Conservation (phyloP, 2,329 filamentous ascomycete species). For the Pseudogymnoascus sp. region DNA sequence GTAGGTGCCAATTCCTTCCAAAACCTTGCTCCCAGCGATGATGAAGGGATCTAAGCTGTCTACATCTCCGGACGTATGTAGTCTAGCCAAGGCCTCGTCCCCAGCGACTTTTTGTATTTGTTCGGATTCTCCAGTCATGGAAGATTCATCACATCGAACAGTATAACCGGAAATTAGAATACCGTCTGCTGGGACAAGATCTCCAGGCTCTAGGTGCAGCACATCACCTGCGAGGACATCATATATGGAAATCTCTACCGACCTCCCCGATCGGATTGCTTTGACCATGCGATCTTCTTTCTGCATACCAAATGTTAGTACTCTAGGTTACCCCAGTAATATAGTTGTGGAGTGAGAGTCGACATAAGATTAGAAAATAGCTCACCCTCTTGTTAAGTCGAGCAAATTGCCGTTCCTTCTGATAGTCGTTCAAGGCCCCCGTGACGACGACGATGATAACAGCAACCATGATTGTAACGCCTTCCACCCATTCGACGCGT, state of each 20-base stretch:
- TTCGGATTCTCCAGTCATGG: slow-evolving; percentile 70
- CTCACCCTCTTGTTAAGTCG: background rate
- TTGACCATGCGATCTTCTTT: slow-evolving; percentile 72
- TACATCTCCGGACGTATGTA: slow-evolving; percentile 50
- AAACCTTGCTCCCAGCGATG: slow-evolving; percentile 69
- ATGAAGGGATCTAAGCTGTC: slow-evolving; percentile 73
- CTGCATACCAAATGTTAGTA: slow-evolving; percentile 66
- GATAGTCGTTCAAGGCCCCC: too few relatives aligned
- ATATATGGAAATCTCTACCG: slow-evolving; percentile 61
- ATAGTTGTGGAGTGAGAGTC: background rate
- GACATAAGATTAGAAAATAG: background rate
- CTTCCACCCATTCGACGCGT: too few relatives aligned
- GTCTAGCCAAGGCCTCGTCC: slow-evolving; percentile 57
- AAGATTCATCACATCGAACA: slow-evolving; percentile 67
- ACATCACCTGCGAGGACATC: slow-evolving; percentile 70
- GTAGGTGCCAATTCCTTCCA: slow-evolving; percentile 69
- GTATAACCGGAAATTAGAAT: slow-evolving; percentile 62
- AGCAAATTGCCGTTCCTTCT: background rate
- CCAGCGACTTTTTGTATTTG: slow-evolving; percentile 60
- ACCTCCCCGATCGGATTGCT: slow-evolving; percentile 67
- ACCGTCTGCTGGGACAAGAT: slow-evolving; percentile 66
- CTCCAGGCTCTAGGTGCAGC: slow-evolving; percentile 65
- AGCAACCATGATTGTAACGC: too few relatives aligned
- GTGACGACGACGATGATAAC: too few relatives aligned
- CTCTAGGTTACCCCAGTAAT: background rate